phyloP scores from a whole-genome alignment of 768 basidiomycete species.

The Lyophyllum shimeji region DNA sequence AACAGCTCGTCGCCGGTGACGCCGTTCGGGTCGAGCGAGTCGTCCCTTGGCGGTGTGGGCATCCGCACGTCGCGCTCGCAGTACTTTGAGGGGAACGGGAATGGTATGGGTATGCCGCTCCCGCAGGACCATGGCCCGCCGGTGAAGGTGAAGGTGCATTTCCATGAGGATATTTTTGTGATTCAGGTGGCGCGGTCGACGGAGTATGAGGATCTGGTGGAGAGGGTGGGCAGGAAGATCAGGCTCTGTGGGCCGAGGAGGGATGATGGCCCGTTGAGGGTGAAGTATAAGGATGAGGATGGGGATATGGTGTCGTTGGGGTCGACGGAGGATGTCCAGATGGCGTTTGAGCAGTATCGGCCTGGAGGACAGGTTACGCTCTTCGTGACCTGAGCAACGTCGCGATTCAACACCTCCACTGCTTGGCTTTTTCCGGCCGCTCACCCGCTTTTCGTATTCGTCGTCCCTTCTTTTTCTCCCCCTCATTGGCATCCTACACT shows the following conservation, averaged over 20 bases:
- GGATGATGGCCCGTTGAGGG: constrained; percentile 77
- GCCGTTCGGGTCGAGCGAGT: constrained; percentile 88
- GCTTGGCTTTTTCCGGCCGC: constrained; percentile 13
- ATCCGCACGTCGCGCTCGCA: constrained; percentile 57
- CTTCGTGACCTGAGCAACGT: constrained; percentile 62
- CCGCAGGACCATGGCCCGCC: constrained; percentile 28
- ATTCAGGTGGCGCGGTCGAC: constrained; percentile 83
- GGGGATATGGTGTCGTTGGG: constrained; percentile 87
- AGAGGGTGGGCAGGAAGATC: constrained; percentile 92
- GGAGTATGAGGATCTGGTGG: constrained; percentile 80
- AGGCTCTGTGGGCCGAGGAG: constrained; percentile 82
- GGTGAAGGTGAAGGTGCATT: constrained; percentile 93
- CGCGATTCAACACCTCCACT: neutral
- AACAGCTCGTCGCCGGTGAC: constrained; percentile 87
- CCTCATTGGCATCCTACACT: constrained; percentile 5
- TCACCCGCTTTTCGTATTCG: neutral
- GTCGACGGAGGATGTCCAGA: constrained; percentile 90
- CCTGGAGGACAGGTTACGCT: constrained; percentile 81
- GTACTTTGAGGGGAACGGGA: constrained; percentile 38
- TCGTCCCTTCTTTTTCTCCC: neutral
- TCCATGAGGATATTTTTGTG: constrained; percentile 93
- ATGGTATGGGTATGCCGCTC: constrained; percentile 16
- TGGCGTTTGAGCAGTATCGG: constrained; percentile 86
- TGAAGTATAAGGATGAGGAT: constrained; percentile 91
- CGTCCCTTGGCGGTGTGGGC: constrained; percentile 61